phyloP scores from a whole-genome alignment of 192 early-diverging fungal species.

The Radiomyces spectabilis region DNA sequence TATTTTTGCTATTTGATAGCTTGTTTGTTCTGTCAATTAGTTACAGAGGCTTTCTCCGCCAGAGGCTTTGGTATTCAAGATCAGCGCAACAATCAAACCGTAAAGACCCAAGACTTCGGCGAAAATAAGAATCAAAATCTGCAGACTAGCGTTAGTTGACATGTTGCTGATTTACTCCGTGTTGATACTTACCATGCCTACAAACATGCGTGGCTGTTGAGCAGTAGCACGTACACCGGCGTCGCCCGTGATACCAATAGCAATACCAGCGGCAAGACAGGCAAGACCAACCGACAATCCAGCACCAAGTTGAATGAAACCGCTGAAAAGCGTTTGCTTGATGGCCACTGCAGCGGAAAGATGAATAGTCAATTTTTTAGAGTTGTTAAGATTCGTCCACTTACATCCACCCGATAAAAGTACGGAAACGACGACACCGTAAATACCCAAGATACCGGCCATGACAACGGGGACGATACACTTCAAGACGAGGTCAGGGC shows the following conservation, averaged over 20 bases:
- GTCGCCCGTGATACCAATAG: conserved; percentile 88
- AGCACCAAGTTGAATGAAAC: conserved; percentile 89
- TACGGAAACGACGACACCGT: conserved; percentile 95
- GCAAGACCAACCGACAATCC: conserved; percentile 88
- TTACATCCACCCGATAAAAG: conserved; percentile 77
- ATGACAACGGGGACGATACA: conserved; percentile 91
- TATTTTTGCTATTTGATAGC: no score
- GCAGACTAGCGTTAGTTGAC: background rate
- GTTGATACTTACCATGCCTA: conserved; percentile 59
- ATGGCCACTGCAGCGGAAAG: conserved; percentile 24
- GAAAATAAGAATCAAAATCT: conserved; percentile 83
- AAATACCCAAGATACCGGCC: conserved; percentile 99
- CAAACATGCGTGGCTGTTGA: conserved; percentile 74
- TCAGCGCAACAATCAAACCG: conserved; percentile 79
- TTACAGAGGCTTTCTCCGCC: conserved; percentile 13
- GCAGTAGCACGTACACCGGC: conserved; percentile 77
- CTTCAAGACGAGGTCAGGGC: conserved; percentile 85
- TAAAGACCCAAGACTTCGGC: conserved; percentile 85
- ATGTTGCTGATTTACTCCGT: background rate
- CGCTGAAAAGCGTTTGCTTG: conserved; percentile 53
- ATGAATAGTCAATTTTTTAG: conserved; percentile 7
- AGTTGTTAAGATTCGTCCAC: conserved; percentile 9
- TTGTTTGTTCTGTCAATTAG: background rate
- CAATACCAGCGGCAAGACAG: conserved; percentile 86
- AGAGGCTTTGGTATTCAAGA: conserved; percentile 74